A percentile compares a stretch with the other conserved stretches of the same genome.
Evolutionary conservation across 2,329 filamentous ascomycete species (phyloP).

Genomic region (Thielaviopsis populi): DNA sequence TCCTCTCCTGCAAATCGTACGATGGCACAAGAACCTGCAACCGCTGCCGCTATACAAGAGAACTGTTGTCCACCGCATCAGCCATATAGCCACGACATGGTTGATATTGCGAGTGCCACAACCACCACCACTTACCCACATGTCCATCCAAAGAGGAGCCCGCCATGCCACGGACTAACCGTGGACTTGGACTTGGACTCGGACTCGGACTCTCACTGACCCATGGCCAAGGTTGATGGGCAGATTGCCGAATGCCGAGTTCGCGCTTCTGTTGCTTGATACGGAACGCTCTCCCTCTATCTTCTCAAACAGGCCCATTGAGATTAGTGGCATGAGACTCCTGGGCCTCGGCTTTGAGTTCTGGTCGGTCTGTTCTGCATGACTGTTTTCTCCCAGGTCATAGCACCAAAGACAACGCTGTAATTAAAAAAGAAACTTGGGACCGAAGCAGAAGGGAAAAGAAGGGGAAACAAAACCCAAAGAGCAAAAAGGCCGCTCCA

Average conservation of each 20-base stretch:
- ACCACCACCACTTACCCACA: not conserved
- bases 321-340: not conserved
- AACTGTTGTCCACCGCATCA: too few species aligned
- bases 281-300: not conserved
- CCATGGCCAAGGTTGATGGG: not conserved
- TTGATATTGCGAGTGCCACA: not conserved
- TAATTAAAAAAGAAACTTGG: not conserved
- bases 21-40: not conserved
- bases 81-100: not conserved
- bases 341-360: not conserved
- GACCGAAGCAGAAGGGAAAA: not conserved
- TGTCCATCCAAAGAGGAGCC: constrained; percentile 3
- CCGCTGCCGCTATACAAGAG: not conserved
- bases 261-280: not conserved
- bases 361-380: not conserved
- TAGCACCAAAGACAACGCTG: not conserved
- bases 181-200: not conserved
- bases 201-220: not conserved
- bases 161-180: not conserved
- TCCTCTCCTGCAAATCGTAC: not conserved
- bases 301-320: not conserved
- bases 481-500: not conserved
- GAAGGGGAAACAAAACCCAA: too few species aligned
- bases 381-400: not conserved
- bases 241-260: constrained; percentile 1